Evolutionary conservation across 129 eudicot genomes (phyloP), one percentile per base, ranked within the genome.

Genomic region (Flaveria sonorensis): DNA sequence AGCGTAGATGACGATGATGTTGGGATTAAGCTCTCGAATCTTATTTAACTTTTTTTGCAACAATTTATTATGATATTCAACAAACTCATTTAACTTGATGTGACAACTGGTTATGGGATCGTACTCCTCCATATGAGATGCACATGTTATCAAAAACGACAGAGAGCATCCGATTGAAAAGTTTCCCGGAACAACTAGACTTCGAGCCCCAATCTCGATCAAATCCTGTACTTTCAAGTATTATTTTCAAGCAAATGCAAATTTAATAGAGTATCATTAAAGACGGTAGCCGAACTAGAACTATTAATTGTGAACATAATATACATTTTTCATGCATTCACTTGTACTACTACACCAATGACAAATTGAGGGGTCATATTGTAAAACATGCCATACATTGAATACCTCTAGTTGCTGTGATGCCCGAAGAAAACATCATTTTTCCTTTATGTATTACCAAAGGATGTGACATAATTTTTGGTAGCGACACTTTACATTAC

Each of bases 221-320:
- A 77, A 55, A 24, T 80, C 88, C 86, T 85, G 83, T 78, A 71
- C 1, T 16, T 70, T 1, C 12, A 42, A 68, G n/a, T 40, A 50
- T 70, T 6, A 30, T 7, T 32, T 15, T 63, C 45, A 28, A 63
- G 20, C 0, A 8, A 5, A 26, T 62, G 7, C 16, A 12, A 62
- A 53, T 53, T n/a, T 18, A 62, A 28, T 1, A 39, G 28, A 12
- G 28, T 8, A 26, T 39, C 11, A 26, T 21, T 8, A 57, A 19
- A 51, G 2, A 53, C 7, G n/a, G 8, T 53, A 23, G 16, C 24
- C 1, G 18, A 4, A 53, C 21, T 8, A 53, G 6, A 53, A 53
- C 10, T n/a, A n/a, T 53, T 53, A 24, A 24, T 12, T 14, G 16
- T 51, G 21, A n/a, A 13, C 57, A 16, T 51, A 2, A 14, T 14